These are phyloP conservation scores for Fusarium torreyae DNA, from an alignment of 2,329 filamentous ascomycete genomes.

Conservation along the genomic window DNA sequence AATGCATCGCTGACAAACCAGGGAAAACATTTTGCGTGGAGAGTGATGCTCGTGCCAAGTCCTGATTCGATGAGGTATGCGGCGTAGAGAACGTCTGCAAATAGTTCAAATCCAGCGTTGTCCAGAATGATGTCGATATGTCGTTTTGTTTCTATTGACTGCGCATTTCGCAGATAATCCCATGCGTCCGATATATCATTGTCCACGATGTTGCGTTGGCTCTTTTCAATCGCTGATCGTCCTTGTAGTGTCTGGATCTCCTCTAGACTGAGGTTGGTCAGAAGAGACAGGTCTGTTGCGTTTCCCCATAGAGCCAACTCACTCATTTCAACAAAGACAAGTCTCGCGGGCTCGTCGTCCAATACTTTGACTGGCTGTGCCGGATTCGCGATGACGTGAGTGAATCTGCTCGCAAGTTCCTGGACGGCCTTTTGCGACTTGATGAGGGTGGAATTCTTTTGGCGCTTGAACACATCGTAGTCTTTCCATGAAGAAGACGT, in stretches of 20 bases:
- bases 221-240: neutral
- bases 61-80: conserved; percentile 17
- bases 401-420: conserved; percentile 5
- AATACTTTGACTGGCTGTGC: neutral
- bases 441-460: conserved; percentile 6
- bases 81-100: conserved; percentile 7
- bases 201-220: conserved; percentile 6
- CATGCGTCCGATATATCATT: conserved; percentile 5
- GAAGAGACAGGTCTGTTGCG: conserved; percentile 14
- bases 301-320: conserved; percentile 19
- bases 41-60: conserved; percentile 5
- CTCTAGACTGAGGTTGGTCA: conserved; percentile 7
- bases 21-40: conserved; percentile 5
- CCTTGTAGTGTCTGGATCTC: conserved; percentile 12
- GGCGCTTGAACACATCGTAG: conserved; percentile 10
- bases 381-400: neutral
- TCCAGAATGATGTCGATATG: conserved; percentile 17
- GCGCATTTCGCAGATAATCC: neutral
- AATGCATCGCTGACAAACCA: conserved; percentile 7
- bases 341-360: neutral
- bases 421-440: conserved; percentile 3
- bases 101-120: conserved; percentile 19
- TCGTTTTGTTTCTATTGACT: neutral
- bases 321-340: conserved; percentile 2
- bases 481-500: conserved; percentile 2